Base-by-base conservation (phyloP, 1,139 yeast genomes). In the Pichia sp. region DNA sequence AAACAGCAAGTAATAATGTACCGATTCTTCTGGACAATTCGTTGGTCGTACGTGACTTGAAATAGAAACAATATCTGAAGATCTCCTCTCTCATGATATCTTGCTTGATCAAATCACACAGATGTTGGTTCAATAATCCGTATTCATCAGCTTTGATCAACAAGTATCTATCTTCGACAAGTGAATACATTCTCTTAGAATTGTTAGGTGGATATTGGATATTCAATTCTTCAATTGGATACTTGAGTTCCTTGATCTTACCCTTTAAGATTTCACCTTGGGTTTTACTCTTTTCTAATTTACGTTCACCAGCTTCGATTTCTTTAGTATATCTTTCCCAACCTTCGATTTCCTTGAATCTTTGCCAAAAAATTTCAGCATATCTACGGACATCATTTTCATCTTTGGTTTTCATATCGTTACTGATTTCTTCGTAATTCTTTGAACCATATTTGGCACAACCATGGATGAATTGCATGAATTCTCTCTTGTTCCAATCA, bases 171-270 rank as follows among this genome's bases (percentile, higher is more conserved):
- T 93, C 99, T 63, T 93, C 99, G 1, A 81, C 74, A 46, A 86
- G 86, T 6, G 95, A 83, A 63, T 89, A 93, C 7, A 88, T 77
- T 58, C 94, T 72, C 59, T 89, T 85, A 33, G 97, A 89, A 62
- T 89, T 90, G 60, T 89, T 89, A n/a, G 96, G 94, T 0, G 97
- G 97, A 58, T 90, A 90, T 48, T 79, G 85, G 36, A 93, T 83
- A 21, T 71, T 73, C 65, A 93, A 68, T 48, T 89, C 89, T 52
- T 85, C 85, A 44, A 90, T 66, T 1, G 98, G 97, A 44, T 83
- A 84, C 14, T 72, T 72, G 47, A 79, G 75, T 48, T 74, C 74
- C 44, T 75, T 79, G 56, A 93, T 75, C 62, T 91, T 91, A 40
- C 69, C 69, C 15, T 75, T 74, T 40, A 93, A 71, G 15, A 89